phyloP scores from a whole-genome alignment of 1,139 yeast species.

The Yamadazyma membranifaciens region DNA sequence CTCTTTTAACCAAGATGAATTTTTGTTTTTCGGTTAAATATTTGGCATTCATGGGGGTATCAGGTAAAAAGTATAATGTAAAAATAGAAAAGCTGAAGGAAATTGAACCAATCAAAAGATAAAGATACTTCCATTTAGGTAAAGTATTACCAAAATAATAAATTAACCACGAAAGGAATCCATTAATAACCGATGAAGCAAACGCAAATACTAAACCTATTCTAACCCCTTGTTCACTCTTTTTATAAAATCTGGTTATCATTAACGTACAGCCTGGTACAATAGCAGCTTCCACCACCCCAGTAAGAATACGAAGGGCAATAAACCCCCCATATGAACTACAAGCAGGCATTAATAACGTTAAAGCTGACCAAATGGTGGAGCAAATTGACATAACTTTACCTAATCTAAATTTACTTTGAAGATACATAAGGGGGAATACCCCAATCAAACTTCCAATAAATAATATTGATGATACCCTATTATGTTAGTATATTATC shows the following conservation, averaged over 20 bases:
- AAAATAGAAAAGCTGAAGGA: conserved; percentile 29
- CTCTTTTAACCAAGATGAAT: conserved; percentile 22
- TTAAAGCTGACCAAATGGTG: conserved; percentile 25
- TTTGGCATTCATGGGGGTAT: conserved; percentile 23
- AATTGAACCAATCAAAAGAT: conserved; percentile 27
- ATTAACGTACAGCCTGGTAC: conserved; percentile 39
- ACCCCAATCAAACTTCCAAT: conserved; percentile 46
- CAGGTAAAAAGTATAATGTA: conserved; percentile 25
- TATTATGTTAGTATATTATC: no score
- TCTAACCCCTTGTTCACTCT: conserved; percentile 27
- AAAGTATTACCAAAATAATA: conserved; percentile 25
- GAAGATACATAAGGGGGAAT: conserved; percentile 33
- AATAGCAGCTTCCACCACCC: conserved; percentile 34
- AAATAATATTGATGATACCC: conserved; percentile 32
- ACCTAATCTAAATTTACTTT: conserved; percentile 27
- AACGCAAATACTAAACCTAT: conserved; percentile 26
- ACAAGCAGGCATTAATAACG: conserved; percentile 26
- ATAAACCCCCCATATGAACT: conserved; percentile 29
- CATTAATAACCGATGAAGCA: conserved; percentile 30
- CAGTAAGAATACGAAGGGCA: conserved; percentile 35
- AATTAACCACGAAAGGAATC: conserved; percentile 29
- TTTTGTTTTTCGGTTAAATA: conserved; percentile 24
- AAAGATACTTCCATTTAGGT: conserved; percentile 33
- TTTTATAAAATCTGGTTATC: conserved; percentile 28
- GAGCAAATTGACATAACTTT: conserved; percentile 28